These are phyloP conservation scores for Schizosaccharomyces lindneri DNA, from an alignment of 805 yeast genomes.

Conservation along the genomic window DNA sequence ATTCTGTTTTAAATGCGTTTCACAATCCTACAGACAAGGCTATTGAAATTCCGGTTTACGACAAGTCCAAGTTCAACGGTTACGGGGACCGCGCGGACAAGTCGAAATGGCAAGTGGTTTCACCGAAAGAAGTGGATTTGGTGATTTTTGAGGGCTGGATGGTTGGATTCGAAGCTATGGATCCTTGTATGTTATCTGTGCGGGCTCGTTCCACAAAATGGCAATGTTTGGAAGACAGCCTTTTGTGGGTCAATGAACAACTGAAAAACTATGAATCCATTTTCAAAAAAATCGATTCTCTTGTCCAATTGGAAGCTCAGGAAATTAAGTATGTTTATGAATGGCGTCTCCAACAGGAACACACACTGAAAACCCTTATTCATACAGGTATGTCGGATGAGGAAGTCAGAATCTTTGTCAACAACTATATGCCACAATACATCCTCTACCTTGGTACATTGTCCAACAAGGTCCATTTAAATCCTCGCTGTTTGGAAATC, in stretches of 20 bases:
- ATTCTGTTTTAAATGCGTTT: slow-evolving; percentile 12
- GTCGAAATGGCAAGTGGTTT: slow-evolving; percentile 18
- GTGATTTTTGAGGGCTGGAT: slow-evolving; percentile 89
- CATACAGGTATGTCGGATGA: slow-evolving; percentile 67
- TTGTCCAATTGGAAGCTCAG: slow-evolving; percentile 37
- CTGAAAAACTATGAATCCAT: slow-evolving; percentile 25
- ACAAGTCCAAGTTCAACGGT: slow-evolving; percentile 47
- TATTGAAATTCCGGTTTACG: slow-evolving; percentile 39
- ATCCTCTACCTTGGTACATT: slow-evolving; percentile 34
- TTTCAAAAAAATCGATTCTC: slow-evolving; percentile 35
- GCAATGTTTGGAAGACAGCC: slow-evolving; percentile 3
- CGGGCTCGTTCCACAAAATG: slow-evolving; percentile 12
- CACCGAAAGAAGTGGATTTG: slow-evolving; percentile 26
- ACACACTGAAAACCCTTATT: slow-evolving; percentile 22
- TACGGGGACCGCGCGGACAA: slow-evolving; percentile 45
- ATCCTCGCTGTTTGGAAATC: not conserved
- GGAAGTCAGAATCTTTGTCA: slow-evolving; percentile 43
- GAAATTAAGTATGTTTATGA: slow-evolving; percentile 35
- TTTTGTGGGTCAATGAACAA: slow-evolving; percentile 24
- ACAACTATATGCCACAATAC: slow-evolving; percentile 72
- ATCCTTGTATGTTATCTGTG: slow-evolving; percentile 11
- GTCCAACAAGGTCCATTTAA: slow-evolving; percentile 1
- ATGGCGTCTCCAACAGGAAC: slow-evolving; percentile 65
- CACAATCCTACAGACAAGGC: slow-evolving; percentile 10
- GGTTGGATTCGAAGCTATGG: slow-evolving; percentile 37